Conservation (phyloP, 352 stramenopile species). For the Pythium insidiosum region DNA sequence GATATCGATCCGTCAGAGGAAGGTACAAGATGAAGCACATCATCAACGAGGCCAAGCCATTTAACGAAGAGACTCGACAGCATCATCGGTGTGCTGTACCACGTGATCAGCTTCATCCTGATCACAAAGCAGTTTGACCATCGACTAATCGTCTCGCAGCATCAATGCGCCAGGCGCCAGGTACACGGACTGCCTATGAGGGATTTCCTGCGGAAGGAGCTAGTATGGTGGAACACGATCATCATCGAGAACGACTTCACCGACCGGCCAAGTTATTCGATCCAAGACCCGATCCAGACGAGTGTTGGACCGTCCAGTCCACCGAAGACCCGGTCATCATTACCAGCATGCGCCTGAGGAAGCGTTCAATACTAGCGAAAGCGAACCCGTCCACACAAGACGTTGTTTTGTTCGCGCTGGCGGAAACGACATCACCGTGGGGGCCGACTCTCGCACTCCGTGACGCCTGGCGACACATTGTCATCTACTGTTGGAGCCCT, state of each 20-base stretch:
- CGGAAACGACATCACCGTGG: too few species aligned
- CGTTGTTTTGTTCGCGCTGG: too few species aligned
- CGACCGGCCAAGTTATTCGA: slow-evolving; percentile 4
- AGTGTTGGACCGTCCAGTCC: too few species aligned
- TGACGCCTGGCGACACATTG: too few species aligned
- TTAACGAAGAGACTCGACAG: slow-evolving; percentile 3
- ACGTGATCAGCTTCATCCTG: slow-evolving; percentile 9
- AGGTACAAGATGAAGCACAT: slow-evolving; percentile 2
- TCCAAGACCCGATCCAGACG: not conserved
- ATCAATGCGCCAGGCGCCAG: not conserved
- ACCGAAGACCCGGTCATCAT: too few species aligned
- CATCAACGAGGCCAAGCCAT: not conserved
- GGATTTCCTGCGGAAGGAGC: slow-evolving; percentile 4
- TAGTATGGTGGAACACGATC: slow-evolving; percentile 2
- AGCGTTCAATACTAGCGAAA: too few species aligned
- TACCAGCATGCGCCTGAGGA: too few species aligned
- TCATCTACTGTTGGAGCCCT: not conserved
- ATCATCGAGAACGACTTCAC: slow-evolving; percentile 7
- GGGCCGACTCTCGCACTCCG: too few species aligned
- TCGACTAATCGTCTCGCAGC: not conserved
- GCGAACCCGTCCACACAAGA: too few species aligned
- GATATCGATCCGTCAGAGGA: slow-evolving; percentile 4
- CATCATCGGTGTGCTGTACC: slow-evolving; percentile 5
- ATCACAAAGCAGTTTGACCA: slow-evolving; percentile 7
- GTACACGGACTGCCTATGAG: not conserved